Base-by-base conservation (phyloP, 768 basidiomycete species). In the Rickenella mellea region DNA sequence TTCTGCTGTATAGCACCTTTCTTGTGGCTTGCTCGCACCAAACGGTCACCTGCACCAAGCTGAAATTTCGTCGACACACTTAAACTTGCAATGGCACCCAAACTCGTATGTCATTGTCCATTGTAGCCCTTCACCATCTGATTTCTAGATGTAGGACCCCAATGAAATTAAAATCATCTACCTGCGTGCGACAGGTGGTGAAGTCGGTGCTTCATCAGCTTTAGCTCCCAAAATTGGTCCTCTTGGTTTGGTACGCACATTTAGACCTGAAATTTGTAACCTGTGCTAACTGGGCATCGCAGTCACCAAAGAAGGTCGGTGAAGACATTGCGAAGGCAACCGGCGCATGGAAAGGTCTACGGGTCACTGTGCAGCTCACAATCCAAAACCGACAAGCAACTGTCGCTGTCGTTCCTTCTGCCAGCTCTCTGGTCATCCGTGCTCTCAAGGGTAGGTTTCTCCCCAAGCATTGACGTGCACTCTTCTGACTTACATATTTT, bases 281-380 rank as follows among this genome's bases (percentile, higher is more conserved):
- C 40, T 27, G 40, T 28, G 9, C 51, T 59, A 44, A 60, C 26
- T 27, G 39, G 41, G 22, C 28, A 2, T 19, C 44, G 39, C 54
- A 98, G 96, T 97, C 96, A 45, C 96, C 96, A 55, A 99, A 99
- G 75, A 98, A 98, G 74, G 96, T 99, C 68, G 96, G 96, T 69
- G 96, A 99, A 89, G 96, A 99, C 70, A 99, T 99, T 62, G 96
- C 96, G 56, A 99, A 99, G 67, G 94, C 94, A 45, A 99, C 96
- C 47, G 78, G 81, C 37, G 83, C 82, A 62, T 99, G 96, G 96
- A 99, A 99, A 69, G 96, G 96, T 71, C 89, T 98, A 61, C 90
- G 93, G 48, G 94, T 99, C 46, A 98, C 96, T 51, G 92, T 98
- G 52, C 91, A 97, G 67, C 80, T 98, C 47, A 98, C 94, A 46